phyloP scores from a whole-genome alignment of 225 moss, liverwort and hornwort species.

The Marchantia polymorpha region DNA sequence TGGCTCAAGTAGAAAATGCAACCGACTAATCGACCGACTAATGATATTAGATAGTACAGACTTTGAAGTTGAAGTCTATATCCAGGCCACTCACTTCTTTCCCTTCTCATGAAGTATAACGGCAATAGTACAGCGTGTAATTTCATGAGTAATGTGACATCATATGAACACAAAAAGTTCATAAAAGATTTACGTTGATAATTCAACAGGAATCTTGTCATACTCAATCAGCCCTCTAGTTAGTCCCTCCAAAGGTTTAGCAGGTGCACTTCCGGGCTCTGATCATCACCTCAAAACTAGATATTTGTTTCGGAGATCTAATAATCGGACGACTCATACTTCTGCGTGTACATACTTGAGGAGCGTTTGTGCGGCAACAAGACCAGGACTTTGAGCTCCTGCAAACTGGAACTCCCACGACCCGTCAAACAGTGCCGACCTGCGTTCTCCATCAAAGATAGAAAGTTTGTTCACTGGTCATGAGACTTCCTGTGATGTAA shows the following conservation, averaged over 20 bases:
- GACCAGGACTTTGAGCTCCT: constrained; percentile 66
- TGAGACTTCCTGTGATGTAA: too few species aligned
- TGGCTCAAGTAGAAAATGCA: neutral
- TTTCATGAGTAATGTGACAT: too few species aligned
- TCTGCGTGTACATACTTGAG: constrained; percentile 39
- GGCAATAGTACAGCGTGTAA: neutral
- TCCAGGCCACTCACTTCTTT: neutral
- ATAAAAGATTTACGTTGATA: too few species aligned
- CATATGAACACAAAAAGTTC: too few species aligned
- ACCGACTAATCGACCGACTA: neutral
- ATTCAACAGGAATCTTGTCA: too few species aligned
- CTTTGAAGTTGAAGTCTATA: neutral
- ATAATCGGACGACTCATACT: too few species aligned
- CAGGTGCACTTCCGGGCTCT: too few species aligned
- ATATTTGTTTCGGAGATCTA: too few species aligned
- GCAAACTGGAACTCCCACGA: constrained; percentile 86
- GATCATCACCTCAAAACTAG: too few species aligned
- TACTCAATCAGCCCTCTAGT: too few species aligned
- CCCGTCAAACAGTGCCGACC: constrained; percentile 77
- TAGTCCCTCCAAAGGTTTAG: too few species aligned
- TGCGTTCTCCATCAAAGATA: constrained; percentile 28
- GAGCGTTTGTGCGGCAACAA: constrained; percentile 54
- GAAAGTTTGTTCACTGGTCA: too few species aligned
- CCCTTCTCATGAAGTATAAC: neutral
- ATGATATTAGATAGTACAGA: neutral